Evolutionary conservation across 2,329 filamentous ascomycete genomes (phyloP), one percentile per base, ranked within the genome.

Genomic region (Xylariaceae sp.): DNA sequence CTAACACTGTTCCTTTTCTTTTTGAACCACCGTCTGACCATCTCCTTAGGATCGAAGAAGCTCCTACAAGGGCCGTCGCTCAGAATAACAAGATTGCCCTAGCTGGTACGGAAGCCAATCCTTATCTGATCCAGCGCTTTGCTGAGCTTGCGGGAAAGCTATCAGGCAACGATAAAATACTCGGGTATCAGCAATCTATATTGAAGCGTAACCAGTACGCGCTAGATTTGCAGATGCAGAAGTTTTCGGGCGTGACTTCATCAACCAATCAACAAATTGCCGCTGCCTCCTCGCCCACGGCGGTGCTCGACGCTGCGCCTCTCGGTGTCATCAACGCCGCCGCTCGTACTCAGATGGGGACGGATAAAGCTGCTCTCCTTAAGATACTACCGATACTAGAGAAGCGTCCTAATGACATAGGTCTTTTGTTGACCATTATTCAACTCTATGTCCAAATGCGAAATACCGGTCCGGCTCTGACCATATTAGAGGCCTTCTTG

Each of bases 391-490:
- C 82, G 1, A 70, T 91, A 9, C 74, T 92, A 5, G 85, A 89
- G 63, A 86, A 84, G 66, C 79, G 89, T 32, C 89, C 91, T 0
- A 82, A 83, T 56, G 90, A 96, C 67, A 76, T 96, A 27, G 92
- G 91, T 1, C 77, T 96, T 2, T 74, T 89, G 29, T 76, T 96
- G 40, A 91, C 89, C 7, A 80, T 90, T 53, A 79, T 92, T 7
- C 91, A 96, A 69, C 80, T 96, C 44, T 91, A 95, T 67, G 76
- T 94, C 12, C 77, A 84, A 49, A 81, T 79, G 41, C 82, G 85
- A 46, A 90, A 92, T 67, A 78, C 83, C 31, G 85, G 81, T 32
- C 84, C 87, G 3, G 92, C 92, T 3, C 81, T 91, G 37, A 76
- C 79, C n/a, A 76, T 89, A 4, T 76, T 96, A 2, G 87, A 95